These are phyloP conservation scores for Aspergillus caelatus DNA, from an alignment of 2,329 filamentous ascomycete species.

Conservation along the genomic window DNA sequence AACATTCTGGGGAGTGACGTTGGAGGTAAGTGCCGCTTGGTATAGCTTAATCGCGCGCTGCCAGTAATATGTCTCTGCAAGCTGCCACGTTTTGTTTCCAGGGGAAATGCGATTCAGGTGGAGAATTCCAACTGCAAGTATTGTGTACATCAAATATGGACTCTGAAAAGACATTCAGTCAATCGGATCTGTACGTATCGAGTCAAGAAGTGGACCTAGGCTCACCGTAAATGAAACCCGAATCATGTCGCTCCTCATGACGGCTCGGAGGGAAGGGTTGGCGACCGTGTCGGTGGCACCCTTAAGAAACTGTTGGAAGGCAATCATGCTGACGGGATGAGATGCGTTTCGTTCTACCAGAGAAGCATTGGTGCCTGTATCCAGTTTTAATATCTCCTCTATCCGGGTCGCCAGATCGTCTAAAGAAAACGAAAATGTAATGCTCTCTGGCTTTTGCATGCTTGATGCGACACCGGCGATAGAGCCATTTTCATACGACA, in stretches of 20 bases:
- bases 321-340: slow-evolving; percentile 14
- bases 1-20: slow-evolving; percentile 24
- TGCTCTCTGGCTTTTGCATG: not conserved
- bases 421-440: slow-evolving; percentile 22
- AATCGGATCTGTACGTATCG: not conserved
- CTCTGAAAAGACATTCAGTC: slow-evolving; percentile 15
- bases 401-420: slow-evolving; percentile 18
- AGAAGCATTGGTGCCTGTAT: not conserved
- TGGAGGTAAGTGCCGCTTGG: slow-evolving; percentile 25
- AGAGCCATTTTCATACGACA: not conserved
- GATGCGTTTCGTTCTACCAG: not conserved
- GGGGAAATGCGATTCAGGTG: slow-evolving; percentile 31
- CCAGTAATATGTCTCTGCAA: slow-evolving; percentile 35
- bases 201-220: not conserved
- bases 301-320: slow-evolving; percentile 27
- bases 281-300: slow-evolving; percentile 17
- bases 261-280: slow-evolving; percentile 16
- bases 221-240: slow-evolving; percentile 28
- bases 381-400: slow-evolving; percentile 11
- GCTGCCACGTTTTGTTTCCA: slow-evolving; percentile 13
- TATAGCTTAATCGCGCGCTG: slow-evolving; percentile 31
- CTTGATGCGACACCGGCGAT: not conserved
- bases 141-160: slow-evolving; percentile 34
- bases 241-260: slow-evolving; percentile 30
- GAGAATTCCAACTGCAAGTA: slow-evolving; percentile 31